A percentile compares a stretch with the other conserved stretches of the same genome.
These are phyloP conservation scores for Ceratopteris richardii DNA, from an alignment of 75 land plant species.

Conservation along the genomic window DNA sequence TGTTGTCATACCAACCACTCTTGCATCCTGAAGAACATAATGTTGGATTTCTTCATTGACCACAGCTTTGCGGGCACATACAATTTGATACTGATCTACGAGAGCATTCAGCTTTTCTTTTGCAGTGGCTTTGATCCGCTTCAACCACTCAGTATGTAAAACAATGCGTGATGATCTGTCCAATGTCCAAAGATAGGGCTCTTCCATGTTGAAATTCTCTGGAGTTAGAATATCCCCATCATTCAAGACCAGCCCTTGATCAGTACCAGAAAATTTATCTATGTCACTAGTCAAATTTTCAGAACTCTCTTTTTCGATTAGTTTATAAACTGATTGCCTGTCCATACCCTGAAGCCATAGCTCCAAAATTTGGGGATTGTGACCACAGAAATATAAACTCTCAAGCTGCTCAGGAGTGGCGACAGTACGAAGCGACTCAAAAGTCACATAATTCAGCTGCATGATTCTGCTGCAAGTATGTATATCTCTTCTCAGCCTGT, in stretches of 20 bases:
- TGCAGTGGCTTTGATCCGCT: conserved; percentile 2
- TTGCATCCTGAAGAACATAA: conserved; percentile 11
- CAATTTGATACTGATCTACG: conserved; percentile 8
- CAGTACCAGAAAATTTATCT: neutral
- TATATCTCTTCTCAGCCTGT: conserved; percentile 4
- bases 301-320: neutral
- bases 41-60: conserved; percentile 16
- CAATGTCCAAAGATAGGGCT: conserved; percentile 24
- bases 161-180: neutral
- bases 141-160: conserved; percentile 17
- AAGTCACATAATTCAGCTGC: conserved; percentile 13
- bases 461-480: conserved; percentile 5
- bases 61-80: neutral
- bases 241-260: neutral
- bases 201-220: conserved; percentile 2
- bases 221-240: conserved; percentile 1
- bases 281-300: too few relatives aligned
- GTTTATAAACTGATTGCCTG: neutral
- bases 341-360: conserved; percentile 10
- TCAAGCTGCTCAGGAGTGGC: conserved; percentile 21
- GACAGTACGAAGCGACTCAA: conserved; percentile 7
- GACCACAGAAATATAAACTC: conserved; percentile 11
- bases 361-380: neutral
- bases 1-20: conserved; percentile 29
- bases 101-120: conserved; percentile 8